Percentiles rank a stretch among this genome's conserved stretches.
These are phyloP conservation scores for Cunninghamia lanceolata DNA, from an alignment of 75 land plant species.

Conservation along the genomic window DNA sequence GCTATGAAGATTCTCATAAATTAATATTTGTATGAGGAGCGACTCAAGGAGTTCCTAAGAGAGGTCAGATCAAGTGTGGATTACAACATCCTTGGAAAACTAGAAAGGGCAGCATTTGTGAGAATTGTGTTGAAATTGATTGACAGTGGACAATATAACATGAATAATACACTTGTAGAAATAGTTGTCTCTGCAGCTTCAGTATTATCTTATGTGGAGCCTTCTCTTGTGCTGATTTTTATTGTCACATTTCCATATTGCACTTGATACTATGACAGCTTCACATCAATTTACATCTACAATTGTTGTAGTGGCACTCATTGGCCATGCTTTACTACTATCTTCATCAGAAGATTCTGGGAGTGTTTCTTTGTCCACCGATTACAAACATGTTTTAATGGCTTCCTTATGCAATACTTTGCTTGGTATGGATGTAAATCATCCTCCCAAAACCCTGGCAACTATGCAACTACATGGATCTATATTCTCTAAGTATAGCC, in stretches of 20 bases:
- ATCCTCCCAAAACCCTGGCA: constrained; percentile 95
- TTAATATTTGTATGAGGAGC: constrained; percentile 73
- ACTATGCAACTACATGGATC: constrained; percentile 88
- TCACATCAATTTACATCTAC: constrained; percentile 94
- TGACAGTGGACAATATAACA: constrained; percentile 95
- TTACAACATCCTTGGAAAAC: too few species aligned
- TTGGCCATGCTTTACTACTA: constrained; percentile 68
- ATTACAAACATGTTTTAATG: constrained; percentile 41
- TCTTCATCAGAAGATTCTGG: constrained; percentile 34
- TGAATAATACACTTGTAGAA: constrained; percentile 66
- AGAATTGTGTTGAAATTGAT: constrained; percentile 62
- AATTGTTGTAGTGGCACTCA: constrained; percentile 74
- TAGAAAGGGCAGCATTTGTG: constrained; percentile 65
- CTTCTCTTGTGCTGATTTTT: constrained; percentile 78
- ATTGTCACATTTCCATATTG: constrained; percentile 71
- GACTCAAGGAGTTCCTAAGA: constrained; percentile 62
- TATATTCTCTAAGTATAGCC: constrained; percentile 75
- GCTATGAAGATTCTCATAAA: constrained; percentile 95
- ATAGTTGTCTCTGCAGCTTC: constrained; percentile 82
- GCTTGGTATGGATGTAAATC: constrained; percentile 97
- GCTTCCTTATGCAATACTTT: constrained; percentile 76
- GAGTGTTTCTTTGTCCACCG: constrained; percentile 17
- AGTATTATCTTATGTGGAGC: constrained; percentile 81
- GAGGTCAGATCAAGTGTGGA: too few species aligned
- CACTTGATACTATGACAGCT: constrained; percentile 86